Conservation (phyloP, 2,329 filamentous ascomycete species). For the Monosporascus sp. region DNA sequence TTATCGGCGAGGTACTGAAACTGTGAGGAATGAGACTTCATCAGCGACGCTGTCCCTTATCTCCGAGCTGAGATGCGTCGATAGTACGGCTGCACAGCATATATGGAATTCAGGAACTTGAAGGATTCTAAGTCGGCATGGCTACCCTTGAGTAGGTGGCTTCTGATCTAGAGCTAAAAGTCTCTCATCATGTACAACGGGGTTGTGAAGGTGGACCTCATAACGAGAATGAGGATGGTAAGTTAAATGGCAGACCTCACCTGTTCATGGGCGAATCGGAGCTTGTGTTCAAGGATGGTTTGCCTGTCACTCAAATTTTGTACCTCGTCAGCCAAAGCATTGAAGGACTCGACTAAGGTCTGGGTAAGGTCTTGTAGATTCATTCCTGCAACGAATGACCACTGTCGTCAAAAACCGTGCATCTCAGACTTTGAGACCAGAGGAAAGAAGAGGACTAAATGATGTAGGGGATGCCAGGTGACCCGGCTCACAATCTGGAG, state of each 20-base stretch:
- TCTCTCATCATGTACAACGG: slow-evolving; percentile 35
- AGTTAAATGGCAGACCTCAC: slow-evolving; percentile 36
- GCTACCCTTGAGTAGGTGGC: slow-evolving; percentile 46
- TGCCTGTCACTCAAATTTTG: slow-evolving; percentile 59
- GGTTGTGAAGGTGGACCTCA: slow-evolving; percentile 5
- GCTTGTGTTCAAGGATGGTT: slow-evolving; percentile 61
- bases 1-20: slow-evolving; percentile 63
- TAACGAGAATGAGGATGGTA: background rate
- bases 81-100: too few species aligned
- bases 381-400: slow-evolving; percentile 28
- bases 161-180: slow-evolving; percentile 83
- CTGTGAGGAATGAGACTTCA: slow-evolving; percentile 29
- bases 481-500: background rate
- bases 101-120: slow-evolving; percentile 34
- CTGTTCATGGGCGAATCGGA: slow-evolving; percentile 62
- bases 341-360: slow-evolving; percentile 60
- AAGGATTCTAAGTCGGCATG: slow-evolving; percentile 51
- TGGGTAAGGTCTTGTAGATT: slow-evolving; percentile 41
- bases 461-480: too few species aligned
- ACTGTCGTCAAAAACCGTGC: too few species aligned
- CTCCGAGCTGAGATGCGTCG: background rate
- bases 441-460: too few species aligned
- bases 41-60: slow-evolving; percentile 10
- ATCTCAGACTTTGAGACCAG: too few species aligned
- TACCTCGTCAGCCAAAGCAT: slow-evolving; percentile 59